Evolutionary conservation across 139 green algal genomes (phyloP).

Genomic region (Edaphochlamys debaryana): DNA sequence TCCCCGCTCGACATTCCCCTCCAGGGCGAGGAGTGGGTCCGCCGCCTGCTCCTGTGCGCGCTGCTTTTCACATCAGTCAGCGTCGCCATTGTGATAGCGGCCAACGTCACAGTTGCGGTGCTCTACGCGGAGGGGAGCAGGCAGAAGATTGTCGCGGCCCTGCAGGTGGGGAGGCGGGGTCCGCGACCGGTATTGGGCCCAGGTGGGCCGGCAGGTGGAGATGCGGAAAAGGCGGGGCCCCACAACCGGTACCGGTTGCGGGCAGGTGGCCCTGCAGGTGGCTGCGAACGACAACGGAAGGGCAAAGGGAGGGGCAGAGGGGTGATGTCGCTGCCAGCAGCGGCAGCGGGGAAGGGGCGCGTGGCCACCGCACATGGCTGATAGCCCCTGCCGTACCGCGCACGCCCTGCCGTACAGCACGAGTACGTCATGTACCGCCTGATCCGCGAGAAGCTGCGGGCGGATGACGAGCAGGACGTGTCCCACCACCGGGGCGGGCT

Average conservation of each 20-base stretch:
- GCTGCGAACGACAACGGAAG: no score
- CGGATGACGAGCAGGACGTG: neutral
- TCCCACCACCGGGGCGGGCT: no score
- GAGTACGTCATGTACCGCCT: constrained; percentile 38
- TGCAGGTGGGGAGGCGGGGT: constrained; percentile 3
- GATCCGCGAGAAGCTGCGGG: neutral
- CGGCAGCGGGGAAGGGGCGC: no score
- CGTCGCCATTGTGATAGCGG: neutral
- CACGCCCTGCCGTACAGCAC: constrained; percentile 1
- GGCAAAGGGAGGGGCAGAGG: no score
- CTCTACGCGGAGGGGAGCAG: constrained; percentile 15
- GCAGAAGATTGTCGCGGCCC: constrained; percentile 12
- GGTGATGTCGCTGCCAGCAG: no score
- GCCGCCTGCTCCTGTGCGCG: constrained; percentile 20
- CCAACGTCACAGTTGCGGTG: neutral
- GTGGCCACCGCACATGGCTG: no score
- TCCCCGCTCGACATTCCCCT: no score
- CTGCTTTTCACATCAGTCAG: constrained; percentile 22
- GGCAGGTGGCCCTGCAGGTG: no score
- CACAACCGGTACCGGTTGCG: neutral
- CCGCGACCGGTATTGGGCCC: neutral
- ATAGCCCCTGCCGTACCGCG: no score
- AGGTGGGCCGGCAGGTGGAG: neutral
- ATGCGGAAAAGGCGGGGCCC: neutral
- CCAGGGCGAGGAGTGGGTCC: neutral